phyloP scores from a whole-genome alignment of 345 rosid genomes.

The Moricandia arvensis region DNA sequence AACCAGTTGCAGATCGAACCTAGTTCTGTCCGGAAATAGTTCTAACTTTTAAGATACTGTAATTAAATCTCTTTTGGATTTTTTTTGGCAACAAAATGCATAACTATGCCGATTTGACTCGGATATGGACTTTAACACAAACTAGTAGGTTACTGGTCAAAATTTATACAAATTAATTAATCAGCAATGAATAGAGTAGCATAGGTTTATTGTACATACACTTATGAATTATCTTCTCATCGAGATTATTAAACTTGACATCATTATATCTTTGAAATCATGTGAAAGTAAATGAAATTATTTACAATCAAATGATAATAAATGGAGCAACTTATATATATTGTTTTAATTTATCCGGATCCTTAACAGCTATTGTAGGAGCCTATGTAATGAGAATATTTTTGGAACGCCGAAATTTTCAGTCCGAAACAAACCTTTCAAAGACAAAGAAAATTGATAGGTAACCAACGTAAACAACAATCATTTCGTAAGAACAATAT shows the following conservation, averaged over 20 bases:
- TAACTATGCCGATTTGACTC: neutral
- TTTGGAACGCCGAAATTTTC: neutral
- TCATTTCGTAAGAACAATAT: neutral
- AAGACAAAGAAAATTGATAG: neutral
- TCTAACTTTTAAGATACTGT: neutral
- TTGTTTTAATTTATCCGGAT: neutral
- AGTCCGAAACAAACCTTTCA: neutral
- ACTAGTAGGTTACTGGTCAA: neutral
- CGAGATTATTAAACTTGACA: neutral
- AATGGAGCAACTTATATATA: neutral
- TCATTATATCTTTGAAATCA: neutral
- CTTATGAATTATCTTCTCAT: neutral
- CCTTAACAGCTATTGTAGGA: neutral
- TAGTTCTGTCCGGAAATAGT: neutral
- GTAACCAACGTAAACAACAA: neutral
- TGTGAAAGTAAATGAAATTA: neutral
- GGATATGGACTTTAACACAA: neutral
- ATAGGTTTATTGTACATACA: neutral
- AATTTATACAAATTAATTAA: neutral
- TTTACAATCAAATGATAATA: neutral
- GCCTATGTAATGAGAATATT: neutral
- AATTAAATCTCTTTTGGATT: neutral
- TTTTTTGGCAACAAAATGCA: neutral
- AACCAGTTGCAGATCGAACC: constrained; percentile 7
- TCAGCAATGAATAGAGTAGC: neutral